phyloP scores from a whole-genome alignment of 1,284 basidiomycete species.

The Mycena citricolor region DNA sequence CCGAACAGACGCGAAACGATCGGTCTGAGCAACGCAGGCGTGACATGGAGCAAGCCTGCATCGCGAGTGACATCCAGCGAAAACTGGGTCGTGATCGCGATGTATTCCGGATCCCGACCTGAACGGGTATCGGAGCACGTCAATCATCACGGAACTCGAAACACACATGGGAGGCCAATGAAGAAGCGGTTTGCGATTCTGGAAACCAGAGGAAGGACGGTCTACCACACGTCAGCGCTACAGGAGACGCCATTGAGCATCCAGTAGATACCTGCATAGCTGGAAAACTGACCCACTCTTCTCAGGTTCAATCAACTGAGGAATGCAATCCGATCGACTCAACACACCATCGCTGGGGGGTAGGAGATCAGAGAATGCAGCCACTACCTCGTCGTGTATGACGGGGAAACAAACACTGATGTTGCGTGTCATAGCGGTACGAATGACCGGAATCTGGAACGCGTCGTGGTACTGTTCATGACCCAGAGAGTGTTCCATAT shows the following conservation, averaged over 20 bases:
- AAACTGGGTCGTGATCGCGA: slow-evolving; percentile 33
- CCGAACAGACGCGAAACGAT: slow-evolving; percentile 23
- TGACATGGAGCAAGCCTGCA: slow-evolving; percentile 25
- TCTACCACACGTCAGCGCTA: slow-evolving; percentile 36
- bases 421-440: slow-evolving; percentile 34
- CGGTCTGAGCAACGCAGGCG: slow-evolving; percentile 32
- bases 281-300: slow-evolving; percentile 41
- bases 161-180: slow-evolving; percentile 44
- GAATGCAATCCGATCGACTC: no score
- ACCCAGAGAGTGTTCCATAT: slow-evolving; percentile 32
- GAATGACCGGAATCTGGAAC: slow-evolving; percentile 35
- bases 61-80: slow-evolving; percentile 28
- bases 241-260: slow-evolving; percentile 35
- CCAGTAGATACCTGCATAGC: slow-evolving; percentile 24
- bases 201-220: slow-evolving; percentile 34
- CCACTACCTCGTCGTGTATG: slow-evolving; percentile 35
- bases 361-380: slow-evolving; percentile 33
- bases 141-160: slow-evolving; percentile 33
- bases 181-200: slow-evolving; percentile 41
- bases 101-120: slow-evolving; percentile 35
- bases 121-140: neutral
- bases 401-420: slow-evolving; percentile 31
- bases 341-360: slow-evolving; percentile 23
- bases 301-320: neutral
- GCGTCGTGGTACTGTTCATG: slow-evolving; percentile 25